Percentiles rank a stretch among this genome's conserved stretches.
Conservation (phyloP, 495 filamentous ascomycete species). For the Hypoxylon cercidicola region DNA sequence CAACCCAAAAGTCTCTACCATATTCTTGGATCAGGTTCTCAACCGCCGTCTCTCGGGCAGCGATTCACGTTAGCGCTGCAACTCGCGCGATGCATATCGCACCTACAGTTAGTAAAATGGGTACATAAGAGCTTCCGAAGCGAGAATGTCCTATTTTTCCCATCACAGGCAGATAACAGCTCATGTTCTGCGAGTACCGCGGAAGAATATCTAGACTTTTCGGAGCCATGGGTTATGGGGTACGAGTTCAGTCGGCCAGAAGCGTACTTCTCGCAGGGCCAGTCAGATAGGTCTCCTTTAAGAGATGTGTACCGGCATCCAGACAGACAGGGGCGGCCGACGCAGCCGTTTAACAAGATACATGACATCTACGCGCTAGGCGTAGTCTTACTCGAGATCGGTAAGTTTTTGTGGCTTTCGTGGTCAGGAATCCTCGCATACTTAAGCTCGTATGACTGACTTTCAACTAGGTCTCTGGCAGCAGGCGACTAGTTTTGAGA, state of each 20-base stretch:
- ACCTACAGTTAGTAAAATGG: slow-evolving; percentile 48
- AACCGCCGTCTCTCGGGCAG: slow-evolving; percentile 33
- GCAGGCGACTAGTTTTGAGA: slow-evolving; percentile 44
- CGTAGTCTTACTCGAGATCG: slow-evolving; percentile 49
- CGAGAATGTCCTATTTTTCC: slow-evolving; percentile 50
- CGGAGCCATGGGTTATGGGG: slow-evolving; percentile 45
- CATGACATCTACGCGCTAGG: slow-evolving; percentile 52
- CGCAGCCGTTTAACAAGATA: slow-evolving; percentile 39
- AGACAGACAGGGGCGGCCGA: slow-evolving; percentile 43
- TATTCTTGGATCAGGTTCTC: slow-evolving; percentile 6
- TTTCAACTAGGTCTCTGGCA: slow-evolving; percentile 31
- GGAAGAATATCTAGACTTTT: slow-evolving; percentile 18
- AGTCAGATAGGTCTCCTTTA: slow-evolving; percentile 32
- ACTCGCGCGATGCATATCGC: slow-evolving; percentile 37
- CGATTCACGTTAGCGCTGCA: slow-evolving; percentile 41
- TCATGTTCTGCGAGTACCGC: background rate
- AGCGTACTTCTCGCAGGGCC: slow-evolving; percentile 34
- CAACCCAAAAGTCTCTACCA: slow-evolving; percentile 24
- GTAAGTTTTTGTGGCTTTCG: slow-evolving; percentile 13
- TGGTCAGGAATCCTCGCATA: background rate
- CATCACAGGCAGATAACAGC: slow-evolving; percentile 8
- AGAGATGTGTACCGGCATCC: slow-evolving; percentile 49
- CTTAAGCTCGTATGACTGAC: background rate
- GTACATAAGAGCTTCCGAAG: slow-evolving; percentile 51
- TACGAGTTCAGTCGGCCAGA: slow-evolving; percentile 48